Conservation (phyloP, 2,329 filamentous ascomycete genomes). For the Fragosphaeria purpurea region DNA sequence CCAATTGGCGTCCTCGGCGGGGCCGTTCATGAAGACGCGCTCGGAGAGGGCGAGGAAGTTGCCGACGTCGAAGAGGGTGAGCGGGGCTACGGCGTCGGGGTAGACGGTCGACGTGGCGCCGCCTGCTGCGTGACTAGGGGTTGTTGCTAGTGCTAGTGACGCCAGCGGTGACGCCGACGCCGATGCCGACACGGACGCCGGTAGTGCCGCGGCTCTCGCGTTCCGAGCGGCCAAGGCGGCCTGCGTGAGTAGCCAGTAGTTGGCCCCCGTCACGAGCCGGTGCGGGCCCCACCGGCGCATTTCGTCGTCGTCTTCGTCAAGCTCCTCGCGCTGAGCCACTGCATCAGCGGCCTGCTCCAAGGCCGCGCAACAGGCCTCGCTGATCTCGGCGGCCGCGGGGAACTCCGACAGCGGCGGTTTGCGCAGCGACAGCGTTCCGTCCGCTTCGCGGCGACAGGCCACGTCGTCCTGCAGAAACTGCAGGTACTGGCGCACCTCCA, state of each 20-base stretch:
- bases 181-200: neutral
- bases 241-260: constrained; percentile 7
- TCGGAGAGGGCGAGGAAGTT: constrained; percentile 56
- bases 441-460: constrained; percentile 17
- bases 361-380: constrained; percentile 50
- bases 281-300: constrained; percentile 47
- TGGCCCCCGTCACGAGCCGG: constrained; percentile 52
- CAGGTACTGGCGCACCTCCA: constrained; percentile 66
- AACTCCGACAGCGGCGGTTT: constrained; percentile 43
- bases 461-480: constrained; percentile 45
- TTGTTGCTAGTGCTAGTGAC: too few species aligned
- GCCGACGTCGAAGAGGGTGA: constrained; percentile 46
- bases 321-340: constrained; percentile 54
- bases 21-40: constrained; percentile 65
- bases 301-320: constrained; percentile 51
- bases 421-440: constrained; percentile 15
- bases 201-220: neutral
- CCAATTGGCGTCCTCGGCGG: constrained; percentile 58
- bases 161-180: too few species aligned
- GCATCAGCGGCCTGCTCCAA: constrained; percentile 61
- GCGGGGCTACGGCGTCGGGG: constrained; percentile 29
- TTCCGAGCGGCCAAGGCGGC: constrained; percentile 1
- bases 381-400: constrained; percentile 62
- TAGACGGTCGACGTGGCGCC: neutral
- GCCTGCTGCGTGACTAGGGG: too few species aligned